phyloP scores from a whole-genome alignment of 768 basidiomycete genomes.

The Auricularia sp. region DNA sequence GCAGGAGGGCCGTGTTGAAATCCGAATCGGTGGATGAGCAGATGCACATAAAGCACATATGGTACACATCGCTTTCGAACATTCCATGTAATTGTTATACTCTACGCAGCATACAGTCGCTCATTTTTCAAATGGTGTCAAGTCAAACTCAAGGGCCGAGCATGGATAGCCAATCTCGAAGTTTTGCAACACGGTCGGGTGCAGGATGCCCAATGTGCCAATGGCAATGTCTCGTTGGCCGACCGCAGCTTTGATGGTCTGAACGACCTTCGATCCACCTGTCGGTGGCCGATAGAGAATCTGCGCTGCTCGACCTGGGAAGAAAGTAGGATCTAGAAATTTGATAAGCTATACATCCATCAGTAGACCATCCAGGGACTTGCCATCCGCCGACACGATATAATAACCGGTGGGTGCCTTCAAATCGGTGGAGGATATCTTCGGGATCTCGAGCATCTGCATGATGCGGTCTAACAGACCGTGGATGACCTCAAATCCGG shows the following conservation, averaged over 20 bases:
- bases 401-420: constrained; percentile 75
- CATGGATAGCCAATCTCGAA: constrained; percentile 94
- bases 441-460: constrained; percentile 89
- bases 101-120: not conserved
- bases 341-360: not conserved
- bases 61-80: not conserved
- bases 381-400: constrained; percentile 77
- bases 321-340: constrained; percentile 74
- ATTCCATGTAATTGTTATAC: not conserved
- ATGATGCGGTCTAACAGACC: constrained; percentile 90
- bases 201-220: constrained; percentile 86
- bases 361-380: constrained; percentile 13
- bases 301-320: constrained; percentile 88
- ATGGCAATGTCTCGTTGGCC: constrained; percentile 52
- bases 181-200: constrained; percentile 82
- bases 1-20: too few species aligned
- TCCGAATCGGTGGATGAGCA: too few species aligned
- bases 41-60: too few species aligned
- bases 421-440: constrained; percentile 48
- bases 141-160: constrained; percentile 85
- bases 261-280: constrained; percentile 9
- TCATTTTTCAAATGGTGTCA: constrained; percentile 87
- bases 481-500: constrained; percentile 94
- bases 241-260: constrained; percentile 19
- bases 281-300: constrained; percentile 72